Evolutionary conservation across 352 stramenopile genomes (phyloP), one percentile per base, ranked within the genome.

Genomic region (Phytophthora sansomeana): DNA sequence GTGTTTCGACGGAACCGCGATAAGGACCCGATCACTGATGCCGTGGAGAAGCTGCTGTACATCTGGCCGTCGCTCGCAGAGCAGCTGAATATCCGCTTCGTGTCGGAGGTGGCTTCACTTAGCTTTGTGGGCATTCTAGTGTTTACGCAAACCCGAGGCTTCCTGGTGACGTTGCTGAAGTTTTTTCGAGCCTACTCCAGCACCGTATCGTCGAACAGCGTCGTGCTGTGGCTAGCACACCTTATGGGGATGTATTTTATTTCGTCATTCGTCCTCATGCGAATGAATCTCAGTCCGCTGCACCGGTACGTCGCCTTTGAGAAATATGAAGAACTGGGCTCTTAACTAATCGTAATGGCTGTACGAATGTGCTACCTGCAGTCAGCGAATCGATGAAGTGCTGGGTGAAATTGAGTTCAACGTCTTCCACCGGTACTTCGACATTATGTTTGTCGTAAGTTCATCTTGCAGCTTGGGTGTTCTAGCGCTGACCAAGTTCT

Each of bases 241-340:
- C 75, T 95, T 39, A 95, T 92, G 87, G 87, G 87, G 13, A 95
- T 92, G 85, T 95, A 95, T 69, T 95, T 95, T 61, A 81, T 95
- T 32, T 95, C 87, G 29, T 92, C 87, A 3, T 95, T 95, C 46
- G 85, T 95, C 41, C 77, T 95, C 61, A 95, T 95, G 87, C 83
- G 87, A 21, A 93, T 95, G 87, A 95, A 95, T 62, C 76, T 95
- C 36, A 90, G 83, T 36, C 65, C 81, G 5, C 63, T 77, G 36
- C 83, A 95, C 39, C 63, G 85, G 83, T 92, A 71, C 58, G 67
- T 55, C 19, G 4, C 14, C 11, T 26, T 44, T 26, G 16, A 19
- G 38, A 42, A 13, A 16, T 2, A 9, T 6, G 17, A 46, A 19
- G 39, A 21, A 43, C 19, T 14, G 19, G 1, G n/a, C 16, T 19